These are phyloP conservation scores for Penicillium turbatum DNA, from an alignment of 495 filamentous ascomycete genomes.

Conservation along the genomic window DNA sequence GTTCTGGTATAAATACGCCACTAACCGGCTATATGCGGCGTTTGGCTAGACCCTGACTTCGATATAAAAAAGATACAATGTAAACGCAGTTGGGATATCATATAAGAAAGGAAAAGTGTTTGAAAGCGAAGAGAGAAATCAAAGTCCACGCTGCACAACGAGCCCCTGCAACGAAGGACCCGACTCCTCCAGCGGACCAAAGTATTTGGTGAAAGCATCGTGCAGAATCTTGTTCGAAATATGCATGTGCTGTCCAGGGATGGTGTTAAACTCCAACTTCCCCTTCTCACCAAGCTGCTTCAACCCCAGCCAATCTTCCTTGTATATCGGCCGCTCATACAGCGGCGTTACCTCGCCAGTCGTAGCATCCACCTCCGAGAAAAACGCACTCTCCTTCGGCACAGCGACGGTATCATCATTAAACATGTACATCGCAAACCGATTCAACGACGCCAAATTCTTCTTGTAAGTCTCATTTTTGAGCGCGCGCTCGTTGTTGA, in stretches of 20 bases:
- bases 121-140: not conserved
- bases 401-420: slow-evolving; percentile 79
- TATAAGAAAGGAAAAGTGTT: not conserved
- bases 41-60: not conserved
- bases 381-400: slow-evolving; percentile 90
- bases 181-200: slow-evolving; percentile 37
- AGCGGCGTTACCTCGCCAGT: slow-evolving; percentile 59
- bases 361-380: slow-evolving; percentile 76
- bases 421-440: slow-evolving; percentile 89
- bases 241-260: slow-evolving; percentile 79
- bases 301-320: slow-evolving; percentile 92
- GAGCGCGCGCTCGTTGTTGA: slow-evolving; percentile 81
- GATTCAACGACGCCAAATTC: slow-evolving; percentile 65
- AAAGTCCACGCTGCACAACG: slow-evolving; percentile 21
- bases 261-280: slow-evolving; percentile 65
- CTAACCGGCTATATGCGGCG: not conserved
- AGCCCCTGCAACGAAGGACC: slow-evolving; percentile 9
- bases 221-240: slow-evolving; percentile 63
- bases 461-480: slow-evolving; percentile 74
- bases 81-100: slow-evolving; percentile 7
- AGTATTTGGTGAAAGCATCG: slow-evolving; percentile 68
- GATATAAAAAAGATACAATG: not conserved
- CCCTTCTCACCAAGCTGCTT: slow-evolving; percentile 75
- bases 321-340: slow-evolving; percentile 69
- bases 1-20: not conserved